These are phyloP conservation scores for Cenococcum geophilum DNA, from an alignment of 495 filamentous ascomycete species.

Conservation along the genomic window DNA sequence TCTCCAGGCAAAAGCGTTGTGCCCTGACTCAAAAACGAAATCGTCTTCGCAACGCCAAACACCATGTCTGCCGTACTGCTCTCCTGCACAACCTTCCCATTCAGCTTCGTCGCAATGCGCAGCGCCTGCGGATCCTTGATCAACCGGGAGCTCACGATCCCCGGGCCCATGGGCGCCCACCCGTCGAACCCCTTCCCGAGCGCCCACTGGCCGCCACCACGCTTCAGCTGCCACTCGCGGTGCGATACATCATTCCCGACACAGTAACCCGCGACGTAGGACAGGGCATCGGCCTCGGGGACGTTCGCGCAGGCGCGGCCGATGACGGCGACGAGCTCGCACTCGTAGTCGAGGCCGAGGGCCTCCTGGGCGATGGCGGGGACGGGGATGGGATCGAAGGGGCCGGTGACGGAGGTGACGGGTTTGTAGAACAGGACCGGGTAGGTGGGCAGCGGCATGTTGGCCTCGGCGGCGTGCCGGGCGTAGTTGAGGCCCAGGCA, in stretches of 20 bases:
- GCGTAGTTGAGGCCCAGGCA: conserved; percentile 80
- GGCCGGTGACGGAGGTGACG: conserved; percentile 62
- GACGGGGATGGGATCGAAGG: conserved; percentile 62
- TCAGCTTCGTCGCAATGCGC: conserved; percentile 42
- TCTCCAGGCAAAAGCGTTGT: conserved; percentile 45
- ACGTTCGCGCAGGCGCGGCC: conserved; percentile 66
- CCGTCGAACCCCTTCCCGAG: conserved; percentile 82
- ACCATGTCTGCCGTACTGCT: conserved; percentile 49
- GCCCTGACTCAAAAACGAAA: conserved; percentile 46
- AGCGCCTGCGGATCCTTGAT: conserved; percentile 39
- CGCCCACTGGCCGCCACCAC: conserved; percentile 74
- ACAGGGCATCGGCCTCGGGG: conserved; percentile 57
- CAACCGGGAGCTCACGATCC: conserved; percentile 47
- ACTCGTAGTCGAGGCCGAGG: conserved; percentile 74
- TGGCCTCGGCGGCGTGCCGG: conserved; percentile 70
- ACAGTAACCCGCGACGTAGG: conserved; percentile 73
- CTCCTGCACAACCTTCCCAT: conserved; percentile 46
- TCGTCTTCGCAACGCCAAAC: conserved; percentile 43
- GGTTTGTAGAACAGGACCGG: conserved; percentile 85
- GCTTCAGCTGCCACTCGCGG: conserved; percentile 75
- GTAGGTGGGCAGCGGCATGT: conserved; percentile 66
- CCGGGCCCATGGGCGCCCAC: conserved; percentile 83
- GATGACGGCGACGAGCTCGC: conserved; percentile 73
- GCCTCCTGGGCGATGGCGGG: conserved; percentile 51
- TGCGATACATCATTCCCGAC: conserved; percentile 81